These are phyloP conservation scores for Gossypium davidsonii DNA, from an alignment of 441 rosid species.

Conservation along the genomic window DNA sequence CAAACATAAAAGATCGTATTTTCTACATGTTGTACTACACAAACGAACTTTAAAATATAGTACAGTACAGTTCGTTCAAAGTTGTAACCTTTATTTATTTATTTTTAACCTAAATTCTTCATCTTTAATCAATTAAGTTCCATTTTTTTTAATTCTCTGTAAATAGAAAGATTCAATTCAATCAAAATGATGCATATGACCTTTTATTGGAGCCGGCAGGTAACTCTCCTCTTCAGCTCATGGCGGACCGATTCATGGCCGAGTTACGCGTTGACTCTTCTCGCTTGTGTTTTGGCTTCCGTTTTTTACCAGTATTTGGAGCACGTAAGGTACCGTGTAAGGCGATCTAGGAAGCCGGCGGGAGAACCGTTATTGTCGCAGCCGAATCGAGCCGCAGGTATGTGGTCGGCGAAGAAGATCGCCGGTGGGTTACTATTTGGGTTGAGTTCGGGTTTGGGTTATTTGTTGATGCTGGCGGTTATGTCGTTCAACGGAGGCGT, in stretches of 20 bases:
- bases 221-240: conserved; percentile 43
- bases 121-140: background rate
- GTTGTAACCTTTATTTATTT: background rate
- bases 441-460: conserved; percentile 48
- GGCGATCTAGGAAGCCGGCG: background rate
- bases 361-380: conserved; percentile 25
- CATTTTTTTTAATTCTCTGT: background rate
- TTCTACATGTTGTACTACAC: background rate
- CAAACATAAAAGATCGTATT: too few relatives aligned
- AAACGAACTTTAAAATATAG: background rate
- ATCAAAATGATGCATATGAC: conserved; percentile 67
- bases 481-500: conserved; percentile 61
- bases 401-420: conserved; percentile 24
- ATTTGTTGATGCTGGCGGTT: conserved; percentile 55
- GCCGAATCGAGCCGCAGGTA: background rate
- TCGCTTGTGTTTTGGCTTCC: conserved; percentile 43
- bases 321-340: conserved; percentile 29
- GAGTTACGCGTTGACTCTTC: conserved; percentile 36
- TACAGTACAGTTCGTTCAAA: background rate
- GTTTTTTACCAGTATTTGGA: conserved; percentile 44
- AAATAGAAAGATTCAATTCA: background rate
- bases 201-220: conserved; percentile 59
- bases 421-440: conserved; percentile 37
- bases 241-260: conserved; percentile 49
- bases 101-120: background rate